A percentile compares a stretch with the other conserved stretches of the same genome.
Evolutionary conservation across 495 filamentous ascomycete genomes (phyloP).

Genomic region (Sabuloglossum arenarium): DNA sequence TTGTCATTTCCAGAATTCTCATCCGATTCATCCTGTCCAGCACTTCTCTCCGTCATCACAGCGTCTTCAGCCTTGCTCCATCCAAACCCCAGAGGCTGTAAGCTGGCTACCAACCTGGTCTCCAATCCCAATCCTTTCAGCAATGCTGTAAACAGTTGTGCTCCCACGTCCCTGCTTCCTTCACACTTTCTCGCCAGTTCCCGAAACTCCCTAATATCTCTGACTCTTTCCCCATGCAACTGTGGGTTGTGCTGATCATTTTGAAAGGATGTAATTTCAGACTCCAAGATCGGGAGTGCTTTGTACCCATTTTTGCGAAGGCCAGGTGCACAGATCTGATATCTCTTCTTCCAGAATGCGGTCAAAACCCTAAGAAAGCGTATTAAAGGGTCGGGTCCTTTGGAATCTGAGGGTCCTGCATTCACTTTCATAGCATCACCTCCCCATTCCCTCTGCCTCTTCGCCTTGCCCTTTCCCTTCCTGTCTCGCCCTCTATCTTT

Average conservation of each 20-base stretch:
- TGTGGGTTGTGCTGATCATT: conserved; percentile 38
- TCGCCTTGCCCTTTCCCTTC: conserved; percentile 8
- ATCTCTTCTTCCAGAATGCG: conserved; percentile 76
- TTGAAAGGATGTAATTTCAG: conserved; percentile 37
- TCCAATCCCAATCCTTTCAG: conserved; percentile 69
- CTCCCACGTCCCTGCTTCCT: conserved; percentile 74
- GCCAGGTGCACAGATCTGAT: conserved; percentile 53
- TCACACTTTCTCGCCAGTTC: conserved; percentile 44
- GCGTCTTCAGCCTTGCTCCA: conserved; percentile 73
- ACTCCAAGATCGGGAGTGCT: conserved; percentile 41
- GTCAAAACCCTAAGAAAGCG: conserved; percentile 53
- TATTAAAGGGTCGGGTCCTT: conserved; percentile 63
- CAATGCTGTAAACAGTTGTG: conserved; percentile 77
- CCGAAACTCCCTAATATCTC: conserved; percentile 41
- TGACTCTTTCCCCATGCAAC: conserved; percentile 54
- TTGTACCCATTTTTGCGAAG: conserved; percentile 84
- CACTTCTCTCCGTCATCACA: conserved; percentile 9
- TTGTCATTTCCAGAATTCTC: conserved; percentile 5
- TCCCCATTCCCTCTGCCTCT: conserved; percentile 48
- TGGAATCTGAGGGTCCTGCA: conserved; percentile 48
- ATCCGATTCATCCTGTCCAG: neutral
- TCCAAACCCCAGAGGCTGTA: conserved; percentile 80
- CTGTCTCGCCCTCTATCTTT: conserved; percentile 3
- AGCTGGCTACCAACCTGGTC: conserved; percentile 54
- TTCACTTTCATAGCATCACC: conserved; percentile 45